Conservation (phyloP, 1,284 basidiomycete species). For the Prillingera fragicola region DNA sequence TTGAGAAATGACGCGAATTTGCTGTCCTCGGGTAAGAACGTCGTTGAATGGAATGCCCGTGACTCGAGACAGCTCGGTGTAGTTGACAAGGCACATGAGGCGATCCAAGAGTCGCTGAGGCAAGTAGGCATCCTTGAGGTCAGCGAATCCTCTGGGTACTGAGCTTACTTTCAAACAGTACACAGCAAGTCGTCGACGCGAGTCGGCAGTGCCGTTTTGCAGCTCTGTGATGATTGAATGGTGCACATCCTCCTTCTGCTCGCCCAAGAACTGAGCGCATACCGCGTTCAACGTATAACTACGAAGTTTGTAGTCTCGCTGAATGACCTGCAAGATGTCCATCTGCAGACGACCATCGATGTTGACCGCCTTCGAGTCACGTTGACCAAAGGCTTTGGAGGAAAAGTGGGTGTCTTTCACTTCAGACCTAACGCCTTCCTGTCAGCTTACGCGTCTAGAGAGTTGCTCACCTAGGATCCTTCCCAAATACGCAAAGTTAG, state of each 20-base stretch:
- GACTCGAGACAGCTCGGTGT: slow-evolving; percentile 91
- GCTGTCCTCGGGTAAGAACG: slow-evolving; percentile 82
- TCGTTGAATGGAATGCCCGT: slow-evolving; percentile 98
- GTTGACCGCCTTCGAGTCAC: slow-evolving; percentile 85
- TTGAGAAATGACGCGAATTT: slow-evolving; percentile 93
- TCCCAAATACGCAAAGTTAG: slow-evolving; percentile 70
- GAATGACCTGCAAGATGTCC: slow-evolving; percentile 92
- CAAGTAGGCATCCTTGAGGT: slow-evolving; percentile 82
- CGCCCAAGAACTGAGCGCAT: slow-evolving; percentile 89
- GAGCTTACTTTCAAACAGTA: slow-evolving; percentile 82
- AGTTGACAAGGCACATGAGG: slow-evolving; percentile 96
- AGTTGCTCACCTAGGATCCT: slow-evolving; percentile 61
- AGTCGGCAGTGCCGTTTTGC: slow-evolving; percentile 89
- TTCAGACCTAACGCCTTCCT: slow-evolving; percentile 63
- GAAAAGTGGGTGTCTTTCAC: slow-evolving; percentile 90
- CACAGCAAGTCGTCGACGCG: slow-evolving; percentile 79
- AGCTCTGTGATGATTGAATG: slow-evolving; percentile 94
- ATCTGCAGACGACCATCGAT: slow-evolving; percentile 87
- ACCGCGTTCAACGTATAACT: slow-evolving; percentile 94
- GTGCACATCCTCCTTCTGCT: slow-evolving; percentile 96
- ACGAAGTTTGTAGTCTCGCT: slow-evolving; percentile 88
- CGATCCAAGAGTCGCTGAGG: slow-evolving; percentile 91
- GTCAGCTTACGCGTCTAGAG: slow-evolving; percentile 1
- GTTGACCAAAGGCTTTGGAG: slow-evolving; percentile 89
- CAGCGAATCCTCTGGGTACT: neutral